Evolutionary conservation across 345 rosid genomes (phyloP), one percentile per base, ranked within the genome.

Genomic region (Carallia pectinifolia): DNA sequence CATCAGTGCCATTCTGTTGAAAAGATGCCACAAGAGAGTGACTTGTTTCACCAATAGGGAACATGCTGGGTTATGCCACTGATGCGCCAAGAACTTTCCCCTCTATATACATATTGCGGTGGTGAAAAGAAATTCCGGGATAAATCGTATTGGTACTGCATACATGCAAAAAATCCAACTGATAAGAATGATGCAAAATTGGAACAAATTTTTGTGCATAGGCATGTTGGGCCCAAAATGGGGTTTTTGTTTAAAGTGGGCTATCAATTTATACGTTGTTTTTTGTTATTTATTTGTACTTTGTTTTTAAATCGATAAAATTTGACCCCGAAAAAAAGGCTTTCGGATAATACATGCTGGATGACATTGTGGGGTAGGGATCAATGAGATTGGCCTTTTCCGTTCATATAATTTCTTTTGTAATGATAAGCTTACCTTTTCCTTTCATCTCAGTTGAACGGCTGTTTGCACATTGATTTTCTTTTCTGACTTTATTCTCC

Each of bases 221-320:
- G 66, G 75, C 73, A 79, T 81, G 93, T 81, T 85, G 89, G 88
- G 93, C 84, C 91, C 94, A 81, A 84, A 80, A 69, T 78, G 77
- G 79, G 74, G 87, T 87, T 84, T 82, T 80, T 84, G 74, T 79
- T 77, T 33, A 33, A 88, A 78, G 86, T 80, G 77, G 71, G 58
- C 18, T 71, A 65, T 77, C 23, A 23, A 23, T 23, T 23, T 23
- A 23, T 23, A 23, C 23, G 23, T 23, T 23, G 23, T 23, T 23
- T 23, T 23, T 23, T 23, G 23, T 23, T 23, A 23, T 23, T 23
- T 23, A 23, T 23, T 23, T 23, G 23, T 23, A 23, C 23, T 23
- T 23, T 23, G 23, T 23, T 23, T 23, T 23, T 23, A 23, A 23
- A 23, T 23, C 23, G 23, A 23, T 23, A 23, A 23, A 23, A 23